Base-by-base conservation (phyloP, 495 filamentous ascomycete species). In the Pyronema omphalodes region DNA sequence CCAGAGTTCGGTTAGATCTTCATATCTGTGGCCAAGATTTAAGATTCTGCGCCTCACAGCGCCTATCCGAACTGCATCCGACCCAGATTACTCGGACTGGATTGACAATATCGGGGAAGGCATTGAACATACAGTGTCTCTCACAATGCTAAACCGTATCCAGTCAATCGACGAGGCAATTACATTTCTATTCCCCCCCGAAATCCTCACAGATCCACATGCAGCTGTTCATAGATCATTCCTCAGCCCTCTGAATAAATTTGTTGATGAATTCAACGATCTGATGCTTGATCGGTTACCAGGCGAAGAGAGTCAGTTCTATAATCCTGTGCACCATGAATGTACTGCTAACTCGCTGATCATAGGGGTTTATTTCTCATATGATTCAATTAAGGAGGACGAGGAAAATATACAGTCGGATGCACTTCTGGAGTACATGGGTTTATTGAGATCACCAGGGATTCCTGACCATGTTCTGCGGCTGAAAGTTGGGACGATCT, bases 221-320 rank as follows among this genome's bases (percentile, higher is more conserved):
- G 34, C 40, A 52, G 6, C 0, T 12, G 15, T 4, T 14, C 11
- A 8, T 14, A 8, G 12, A 11, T 7, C 50, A 15, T 57, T 57
- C 33, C 29, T 53, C 7, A 53, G 39, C 1, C 29, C 49, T 15
- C 14, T 57, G 6, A 57, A 57, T 53, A n/a, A 44, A n/a, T 5
- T 52, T 57, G 49, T 57, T 15, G 41, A 57, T 37, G 37, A 45
- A 17, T 57, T 57, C 14, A 57, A 53, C 18, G 9, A 33, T 6
- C 11, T 7, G 8, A 46, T 57, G 29, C 19, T 56, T 14, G 11
- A 37, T 12, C 17, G 17, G 17, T 14, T 56, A 0, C 18, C 15
- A 17, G 33, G 7, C 0, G 18, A 17, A 3, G 54, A 51, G 18
- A 55, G 11, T 19, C 37, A 9, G 18, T 3, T 17, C 19, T 0